Evolutionary conservation across 2,329 filamentous ascomycete genomes (phyloP).

Genomic region (Colletotrichum truncatum): DNA sequence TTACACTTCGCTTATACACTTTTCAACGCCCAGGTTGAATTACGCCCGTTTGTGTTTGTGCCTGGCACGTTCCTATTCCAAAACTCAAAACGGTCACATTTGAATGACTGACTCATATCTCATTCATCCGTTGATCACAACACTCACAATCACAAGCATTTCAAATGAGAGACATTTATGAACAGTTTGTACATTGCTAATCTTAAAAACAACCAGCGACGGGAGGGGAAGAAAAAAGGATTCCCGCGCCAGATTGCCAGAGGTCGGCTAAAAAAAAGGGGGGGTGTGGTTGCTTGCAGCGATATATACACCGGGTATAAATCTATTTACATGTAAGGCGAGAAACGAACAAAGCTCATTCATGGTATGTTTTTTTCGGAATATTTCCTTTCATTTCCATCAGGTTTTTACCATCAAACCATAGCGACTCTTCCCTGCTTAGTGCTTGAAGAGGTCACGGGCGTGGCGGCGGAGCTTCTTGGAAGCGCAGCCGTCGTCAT

Average conservation of each 20-base stretch:
- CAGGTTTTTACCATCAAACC: no score
- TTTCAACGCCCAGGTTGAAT: no score
- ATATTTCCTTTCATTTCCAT: neutral
- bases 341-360: slow-evolving; percentile 23
- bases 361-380: neutral
- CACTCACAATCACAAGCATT: neutral
- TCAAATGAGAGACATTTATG: neutral
- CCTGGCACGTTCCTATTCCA: no score
- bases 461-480: slow-evolving; percentile 19
- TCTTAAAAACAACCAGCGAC: slow-evolving; percentile 6
- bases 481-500: slow-evolving; percentile 5
- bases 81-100: no score
- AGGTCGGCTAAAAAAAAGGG: slow-evolving; percentile 15
- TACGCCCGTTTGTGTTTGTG: no score
- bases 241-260: slow-evolving; percentile 1
- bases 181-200: slow-evolving; percentile 25
- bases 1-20: no score
- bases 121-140: no score
- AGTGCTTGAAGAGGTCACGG: slow-evolving; percentile 19
- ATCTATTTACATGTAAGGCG: slow-evolving; percentile 28
- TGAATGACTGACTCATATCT: no score
- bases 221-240: no score
- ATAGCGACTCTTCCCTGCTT: neutral
- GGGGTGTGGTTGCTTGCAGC: slow-evolving; percentile 12
- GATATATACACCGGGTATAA: slow-evolving; percentile 28